A percentile compares a stretch with the other conserved stretches of the same genome.
Conservation (phyloP, 2,329 filamentous ascomycete genomes). For the Davidsoniella australis region DNA sequence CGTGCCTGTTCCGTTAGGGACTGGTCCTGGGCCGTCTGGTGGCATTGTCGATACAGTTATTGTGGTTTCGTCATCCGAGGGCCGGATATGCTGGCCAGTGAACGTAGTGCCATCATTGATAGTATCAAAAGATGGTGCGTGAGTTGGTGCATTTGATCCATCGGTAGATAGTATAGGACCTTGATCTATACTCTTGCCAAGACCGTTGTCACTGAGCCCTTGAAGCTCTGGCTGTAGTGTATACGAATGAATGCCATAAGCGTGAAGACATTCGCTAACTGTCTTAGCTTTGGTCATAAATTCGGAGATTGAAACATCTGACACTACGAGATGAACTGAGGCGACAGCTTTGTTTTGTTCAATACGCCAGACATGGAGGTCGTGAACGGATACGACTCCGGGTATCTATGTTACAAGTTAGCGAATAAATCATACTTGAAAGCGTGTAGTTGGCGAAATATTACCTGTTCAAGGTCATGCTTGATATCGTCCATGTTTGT, state of each 20-base stretch:
- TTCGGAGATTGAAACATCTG: slow-evolving; percentile 33
- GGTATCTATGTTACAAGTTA: slow-evolving; percentile 32
- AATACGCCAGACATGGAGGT: slow-evolving; percentile 58
- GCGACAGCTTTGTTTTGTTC: slow-evolving; percentile 54
- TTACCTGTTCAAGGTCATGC: slow-evolving; percentile 49
- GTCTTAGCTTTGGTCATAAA: slow-evolving; percentile 46
- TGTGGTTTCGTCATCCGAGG: too few relatives aligned
- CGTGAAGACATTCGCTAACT: slow-evolving; percentile 52
- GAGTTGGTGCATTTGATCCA: too few relatives aligned
- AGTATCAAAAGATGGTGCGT: too few relatives aligned
- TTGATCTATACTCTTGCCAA: background rate
- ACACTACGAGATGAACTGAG: slow-evolving; percentile 50
- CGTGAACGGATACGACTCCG: slow-evolving; percentile 49
- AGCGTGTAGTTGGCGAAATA: background rate
- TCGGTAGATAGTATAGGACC: background rate
- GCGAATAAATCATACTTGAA: background rate
- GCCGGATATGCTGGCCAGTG: too few relatives aligned
- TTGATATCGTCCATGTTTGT: slow-evolving; percentile 45
- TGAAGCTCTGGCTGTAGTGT: slow-evolving; percentile 50
- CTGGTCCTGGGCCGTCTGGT: too few relatives aligned
- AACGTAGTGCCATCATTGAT: too few relatives aligned
- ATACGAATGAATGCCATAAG: slow-evolving; percentile 54
- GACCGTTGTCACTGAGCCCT: background rate
- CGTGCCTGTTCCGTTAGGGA: too few relatives aligned
- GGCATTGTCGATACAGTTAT: too few relatives aligned